Evolutionary conservation across 148 eudicot species (phyloP).

Genomic region (Oxyria digyna): DNA sequence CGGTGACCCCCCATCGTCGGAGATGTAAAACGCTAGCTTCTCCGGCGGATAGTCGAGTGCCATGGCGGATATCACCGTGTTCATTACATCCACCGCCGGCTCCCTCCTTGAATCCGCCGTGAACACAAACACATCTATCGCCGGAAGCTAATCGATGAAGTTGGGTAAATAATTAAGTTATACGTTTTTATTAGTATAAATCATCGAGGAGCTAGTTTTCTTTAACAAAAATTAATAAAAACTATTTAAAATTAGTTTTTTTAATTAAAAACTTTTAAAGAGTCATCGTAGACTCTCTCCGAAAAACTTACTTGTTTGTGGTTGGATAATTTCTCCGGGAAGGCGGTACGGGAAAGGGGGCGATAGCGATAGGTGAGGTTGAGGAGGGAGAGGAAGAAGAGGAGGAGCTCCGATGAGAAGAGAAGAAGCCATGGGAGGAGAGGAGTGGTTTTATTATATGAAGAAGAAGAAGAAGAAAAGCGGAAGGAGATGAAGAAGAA

Average conservation of each 20-base stretch:
- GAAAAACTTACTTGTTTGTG: too few species aligned
- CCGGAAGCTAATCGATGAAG: constrained; percentile 28
- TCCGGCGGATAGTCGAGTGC: constrained; percentile 37
- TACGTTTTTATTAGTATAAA: too few species aligned
- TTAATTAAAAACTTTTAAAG: too few species aligned
- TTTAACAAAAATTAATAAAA: too few species aligned
- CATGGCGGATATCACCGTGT: constrained; percentile 59
- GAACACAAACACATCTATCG: constrained; percentile 43
- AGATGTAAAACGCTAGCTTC: constrained; percentile 37
- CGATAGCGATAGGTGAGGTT: constrained; percentile 24
- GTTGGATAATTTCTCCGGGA: constrained; percentile 23
- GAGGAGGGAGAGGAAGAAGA: constrained; percentile 30
- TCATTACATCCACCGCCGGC: constrained; percentile 42
- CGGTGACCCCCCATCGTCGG: constrained; percentile 44
- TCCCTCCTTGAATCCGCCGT: constrained; percentile 45
- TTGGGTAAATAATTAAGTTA: too few species aligned
- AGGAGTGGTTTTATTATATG: not conserved
- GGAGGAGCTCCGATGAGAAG: constrained; percentile 24
- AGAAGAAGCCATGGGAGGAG: constrained; percentile 19
- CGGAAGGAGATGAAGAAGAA: constrained; percentile 22
- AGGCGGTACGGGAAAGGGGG: constrained; percentile 25
- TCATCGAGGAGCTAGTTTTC: too few species aligned
- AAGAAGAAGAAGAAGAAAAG: constrained; percentile 18
- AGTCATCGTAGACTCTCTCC: too few species aligned
- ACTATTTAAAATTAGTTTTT: too few species aligned